Evolutionary conservation across 2,329 filamentous ascomycete genomes (phyloP), one percentile per base, ranked within the genome.

Genomic region (Sporothrix protearum): DNA sequence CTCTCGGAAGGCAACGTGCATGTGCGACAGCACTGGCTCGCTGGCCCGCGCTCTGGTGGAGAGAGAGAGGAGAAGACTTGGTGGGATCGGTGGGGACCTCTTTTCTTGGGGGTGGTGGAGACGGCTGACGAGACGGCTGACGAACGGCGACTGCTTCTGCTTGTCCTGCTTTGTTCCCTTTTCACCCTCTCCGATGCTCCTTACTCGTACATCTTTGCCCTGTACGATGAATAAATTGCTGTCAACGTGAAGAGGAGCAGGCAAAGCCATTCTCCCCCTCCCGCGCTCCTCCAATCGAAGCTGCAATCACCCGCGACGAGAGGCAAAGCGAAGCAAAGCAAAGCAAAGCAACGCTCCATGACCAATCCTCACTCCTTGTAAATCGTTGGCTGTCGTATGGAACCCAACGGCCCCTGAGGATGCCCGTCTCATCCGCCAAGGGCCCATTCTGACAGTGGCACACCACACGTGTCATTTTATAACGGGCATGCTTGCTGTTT

Each of bases 141-240:
- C 69, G 49, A 71, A 30, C 47, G 47, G 42, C 63, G 28, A 49
- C n/a, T 49, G 59, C 69, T 71, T 61, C 69, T 67, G 25, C 49
- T 51, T 12, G 14, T 28, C 22, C 49, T 25, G 22, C 49, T 22
- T 8, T 51, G 19, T 22, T 22, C 47, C 8, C 10, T 19, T n/a
- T 51, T n/a, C n/a, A n/a, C 10, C 28, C 33, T n/a, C 47, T 55
- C 61, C 36, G 3, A 19, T 49, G 36, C 16, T 69, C 30, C 45
- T 51, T 53, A n/a, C 64, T 36, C 22, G n/a, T n/a, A n/a, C n/a
- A n/a, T 49, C 42, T 59, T 36, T 19, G 55, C 59, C 59, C 25
- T 57, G 53, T 28, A n/a, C n/a, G n/a, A n/a, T n/a, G n/a, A 55
- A 28, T 9, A 22, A 22, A 7, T 51, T 22, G n/a, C 12, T 9